Evolutionary conservation across 371 early-diverging fungal species (phyloP).

Genomic region (Umbelopsis sp.): DNA sequence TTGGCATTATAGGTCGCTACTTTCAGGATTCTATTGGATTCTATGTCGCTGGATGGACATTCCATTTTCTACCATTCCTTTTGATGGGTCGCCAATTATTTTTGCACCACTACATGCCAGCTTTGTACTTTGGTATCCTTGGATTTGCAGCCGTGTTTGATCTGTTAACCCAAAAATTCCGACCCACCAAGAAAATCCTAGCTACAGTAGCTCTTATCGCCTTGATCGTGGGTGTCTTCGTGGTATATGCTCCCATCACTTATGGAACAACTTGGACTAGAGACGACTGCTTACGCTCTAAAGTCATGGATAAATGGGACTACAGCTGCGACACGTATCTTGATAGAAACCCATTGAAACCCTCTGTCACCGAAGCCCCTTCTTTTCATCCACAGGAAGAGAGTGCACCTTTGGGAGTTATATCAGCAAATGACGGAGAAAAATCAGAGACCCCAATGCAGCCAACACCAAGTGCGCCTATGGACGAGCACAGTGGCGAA

Average conservation of each 20-base stretch:
- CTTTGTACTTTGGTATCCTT: constrained; percentile 84
- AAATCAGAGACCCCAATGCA: constrained; percentile 7
- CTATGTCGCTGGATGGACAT: constrained; percentile 82
- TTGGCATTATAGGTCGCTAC: constrained; percentile 31
- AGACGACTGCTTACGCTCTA: constrained; percentile 61
- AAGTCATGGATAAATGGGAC: constrained; percentile 79
- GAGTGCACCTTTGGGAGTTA: constrained; percentile 10
- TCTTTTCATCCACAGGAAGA: background rate
- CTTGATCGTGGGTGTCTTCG: constrained; percentile 51
- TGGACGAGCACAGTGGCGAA: constrained; percentile 14
- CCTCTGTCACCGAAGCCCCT: background rate
- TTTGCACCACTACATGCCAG: constrained; percentile 97
- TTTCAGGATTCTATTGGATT: constrained; percentile 78
- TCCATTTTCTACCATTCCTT: constrained; percentile 96
- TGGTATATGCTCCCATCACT: constrained; percentile 73
- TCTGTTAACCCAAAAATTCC: constrained; percentile 58
- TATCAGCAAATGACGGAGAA: constrained; percentile 14
- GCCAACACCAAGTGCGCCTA: constrained; percentile 2
- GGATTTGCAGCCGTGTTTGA: constrained; percentile 75
- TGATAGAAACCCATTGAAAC: constrained; percentile 15
- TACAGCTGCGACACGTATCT: constrained; percentile 51
- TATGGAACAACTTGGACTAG: constrained; percentile 80
- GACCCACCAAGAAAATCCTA: constrained; percentile 37
- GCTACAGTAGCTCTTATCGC: constrained; percentile 43
- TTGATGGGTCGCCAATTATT: constrained; percentile 95